phyloP scores from a whole-genome alignment of 768 basidiomycete genomes.

The Trametes meyenii region DNA sequence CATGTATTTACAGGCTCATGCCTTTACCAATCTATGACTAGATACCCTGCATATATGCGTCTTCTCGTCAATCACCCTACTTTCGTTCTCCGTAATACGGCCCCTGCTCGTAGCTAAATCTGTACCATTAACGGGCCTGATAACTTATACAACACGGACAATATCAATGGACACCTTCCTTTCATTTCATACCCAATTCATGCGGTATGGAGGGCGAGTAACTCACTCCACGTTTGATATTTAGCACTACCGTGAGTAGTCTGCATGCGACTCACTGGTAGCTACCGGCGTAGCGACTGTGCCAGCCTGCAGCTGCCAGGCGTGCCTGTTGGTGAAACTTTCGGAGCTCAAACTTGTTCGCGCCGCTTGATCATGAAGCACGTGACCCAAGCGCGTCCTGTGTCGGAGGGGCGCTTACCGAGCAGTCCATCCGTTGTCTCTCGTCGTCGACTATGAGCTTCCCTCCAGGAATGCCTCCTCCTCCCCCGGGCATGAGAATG shows the following conservation, averaged over 20 bases:
- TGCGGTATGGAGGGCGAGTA: no score
- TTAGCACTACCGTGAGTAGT: no score
- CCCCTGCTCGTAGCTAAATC: not conserved
- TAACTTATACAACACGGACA: not conserved
- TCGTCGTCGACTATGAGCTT: constrained; percentile 49
- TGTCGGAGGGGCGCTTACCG: constrained; percentile 16
- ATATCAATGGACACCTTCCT: not conserved
- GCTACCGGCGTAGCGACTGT: no score
- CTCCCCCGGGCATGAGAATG: constrained; percentile 44
- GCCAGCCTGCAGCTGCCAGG: no score
- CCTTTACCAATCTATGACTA: constrained; percentile 77
- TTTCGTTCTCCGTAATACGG: not conserved
- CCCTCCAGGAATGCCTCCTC: constrained; percentile 56
- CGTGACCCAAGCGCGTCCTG: constrained; percentile 20
- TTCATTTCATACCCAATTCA: not conserved
- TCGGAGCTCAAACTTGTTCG: not conserved
- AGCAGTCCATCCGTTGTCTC: constrained; percentile 19
- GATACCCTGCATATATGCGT: not conserved
- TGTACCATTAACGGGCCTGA: not conserved
- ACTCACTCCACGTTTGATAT: no score
- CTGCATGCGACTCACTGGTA: no score
- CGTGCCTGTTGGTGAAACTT: not conserved
- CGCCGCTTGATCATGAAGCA: not conserved
- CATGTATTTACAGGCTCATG: constrained; percentile 50
- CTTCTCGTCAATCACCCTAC: not conserved